Evolutionary conservation across 192 early-diverging fungal genomes (phyloP), one percentile per base, ranked within the genome.

Genomic region (Linnemannia zychae): DNA sequence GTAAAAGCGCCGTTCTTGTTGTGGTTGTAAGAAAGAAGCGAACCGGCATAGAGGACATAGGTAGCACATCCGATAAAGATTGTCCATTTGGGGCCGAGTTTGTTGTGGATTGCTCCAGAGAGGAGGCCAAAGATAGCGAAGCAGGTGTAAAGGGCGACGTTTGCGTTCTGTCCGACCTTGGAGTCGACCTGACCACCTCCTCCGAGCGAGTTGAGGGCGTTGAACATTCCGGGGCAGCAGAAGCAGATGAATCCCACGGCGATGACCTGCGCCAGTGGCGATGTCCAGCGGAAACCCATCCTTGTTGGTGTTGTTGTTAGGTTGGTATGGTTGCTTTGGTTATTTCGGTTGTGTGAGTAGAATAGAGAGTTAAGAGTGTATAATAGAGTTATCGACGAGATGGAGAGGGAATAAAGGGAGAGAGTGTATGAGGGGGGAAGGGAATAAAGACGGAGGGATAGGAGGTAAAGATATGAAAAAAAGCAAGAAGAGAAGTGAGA

Each of bases 181-280:
- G 85, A 82, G 82, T 90, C 87, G n/a, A 91, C 67, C 75, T 92
- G 90, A 17, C 94, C 94, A 17, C 88, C 93, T 70, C 91, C 93
- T 53, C 94, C 94, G 80, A 92, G 87, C 12, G 71, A 72, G 47
- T 72, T 72, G 44, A 94, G 79, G 38, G 93, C 92, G 67, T 94
- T 94, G 82, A 94, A 94, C 92, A 94, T 94, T 31, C 94, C 94
- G 7, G 94, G 94, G 68, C 93, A 93, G 38, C 92, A 90, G 71
- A 95, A 93, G 78, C 92, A 94, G 15, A 95, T 89, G 53, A 95
- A 86, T 31, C 93, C 92, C 37, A 95, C 87, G 33, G 94, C 82
- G 81, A 92, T 81, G 69, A 95, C 90, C 80, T 95, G 94, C 63
- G 90, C 89, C 87, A 93, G 74, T 40, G 93, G 88, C 65, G 90